phyloP scores from a whole-genome alignment of 768 basidiomycete species.

The Rhodotorula toruloides region DNA sequence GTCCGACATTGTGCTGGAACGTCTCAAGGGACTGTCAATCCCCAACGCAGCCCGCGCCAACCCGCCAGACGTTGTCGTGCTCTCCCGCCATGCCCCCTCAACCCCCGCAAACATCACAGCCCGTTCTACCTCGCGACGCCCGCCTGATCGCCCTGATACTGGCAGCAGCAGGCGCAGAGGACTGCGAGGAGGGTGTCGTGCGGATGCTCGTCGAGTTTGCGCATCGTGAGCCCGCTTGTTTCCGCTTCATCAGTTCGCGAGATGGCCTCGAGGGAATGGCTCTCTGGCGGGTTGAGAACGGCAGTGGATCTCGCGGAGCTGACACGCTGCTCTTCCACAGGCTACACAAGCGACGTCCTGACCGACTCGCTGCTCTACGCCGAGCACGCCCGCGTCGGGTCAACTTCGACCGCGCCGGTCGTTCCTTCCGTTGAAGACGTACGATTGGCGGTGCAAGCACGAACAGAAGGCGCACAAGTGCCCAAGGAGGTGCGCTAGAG shows the following conservation, averaged over 20 bases:
- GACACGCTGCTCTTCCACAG: conserved; percentile 30
- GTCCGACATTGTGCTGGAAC: too few relatives aligned
- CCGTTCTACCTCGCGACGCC: conserved; percentile 48
- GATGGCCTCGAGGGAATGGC: too few relatives aligned
- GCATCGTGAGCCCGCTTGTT: conserved; percentile 45
- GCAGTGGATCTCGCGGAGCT: too few relatives aligned
- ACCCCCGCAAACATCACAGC: not conserved
- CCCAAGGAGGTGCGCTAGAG: conserved; percentile 48
- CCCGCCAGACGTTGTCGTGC: too few relatives aligned
- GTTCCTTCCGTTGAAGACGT: conserved; percentile 45
- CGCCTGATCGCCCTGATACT: conserved; percentile 50
- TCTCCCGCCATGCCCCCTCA: too few relatives aligned
- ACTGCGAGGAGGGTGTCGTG: conserved; percentile 50
- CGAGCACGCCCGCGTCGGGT: conserved; percentile 46
- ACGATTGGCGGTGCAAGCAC: conserved; percentile 48
- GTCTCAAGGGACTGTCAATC: too few relatives aligned
- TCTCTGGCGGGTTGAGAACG: too few relatives aligned
- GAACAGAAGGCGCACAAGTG: conserved; percentile 48
- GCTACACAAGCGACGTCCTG: conserved; percentile 51
- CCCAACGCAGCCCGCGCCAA: too few relatives aligned
- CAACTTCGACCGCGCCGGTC: conserved; percentile 38
- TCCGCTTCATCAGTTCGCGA: not conserved
- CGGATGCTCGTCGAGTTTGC: conserved; percentile 51
- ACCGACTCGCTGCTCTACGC: conserved; percentile 47
- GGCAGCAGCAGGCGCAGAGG: conserved; percentile 49